These are phyloP conservation scores for Andrographis paniculata DNA, from an alignment of 305 asterid genomes.

Conservation along the genomic window DNA sequence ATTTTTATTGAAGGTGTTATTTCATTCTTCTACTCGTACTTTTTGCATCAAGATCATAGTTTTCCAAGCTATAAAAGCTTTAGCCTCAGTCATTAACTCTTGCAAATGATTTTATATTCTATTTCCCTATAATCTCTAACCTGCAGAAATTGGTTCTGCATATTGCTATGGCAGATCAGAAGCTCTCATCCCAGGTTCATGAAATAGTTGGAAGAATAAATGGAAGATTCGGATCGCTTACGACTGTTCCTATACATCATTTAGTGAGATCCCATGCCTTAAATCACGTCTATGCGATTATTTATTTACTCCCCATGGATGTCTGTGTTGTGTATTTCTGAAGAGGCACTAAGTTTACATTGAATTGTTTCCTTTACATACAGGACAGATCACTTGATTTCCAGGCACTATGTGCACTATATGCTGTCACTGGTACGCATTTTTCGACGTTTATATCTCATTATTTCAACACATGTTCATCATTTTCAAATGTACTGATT, in stretches of 20 bases:
- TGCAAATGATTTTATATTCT: background rate
- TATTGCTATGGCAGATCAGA: slow-evolving; percentile 40
- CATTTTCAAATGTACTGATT: slow-evolving; percentile 13
- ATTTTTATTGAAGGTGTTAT: too few relatives aligned
- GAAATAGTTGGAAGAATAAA: slow-evolving; percentile 66
- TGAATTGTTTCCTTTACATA: slow-evolving; percentile 15
- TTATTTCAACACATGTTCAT: too few relatives aligned
- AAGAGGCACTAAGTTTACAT: slow-evolving; percentile 6
- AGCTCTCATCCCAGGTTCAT: slow-evolving; percentile 54
- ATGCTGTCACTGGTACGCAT: slow-evolving; percentile 84
- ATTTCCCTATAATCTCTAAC: background rate
- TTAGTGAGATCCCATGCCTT: slow-evolving; percentile 32
- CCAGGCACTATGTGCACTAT: slow-evolving; percentile 70
- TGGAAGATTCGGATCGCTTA: slow-evolving; percentile 56
- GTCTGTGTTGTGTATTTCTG: background rate
- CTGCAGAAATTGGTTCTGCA: background rate
- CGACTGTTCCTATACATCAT: slow-evolving; percentile 63
- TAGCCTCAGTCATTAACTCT: background rate
- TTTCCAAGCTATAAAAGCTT: background rate
- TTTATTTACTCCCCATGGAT: background rate
- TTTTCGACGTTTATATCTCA: slow-evolving; percentile 15
- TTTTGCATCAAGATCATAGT: background rate
- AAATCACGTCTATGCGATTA: background rate
- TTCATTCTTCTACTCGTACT: background rate
- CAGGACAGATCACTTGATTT: slow-evolving; percentile 96